phyloP scores from a whole-genome alignment of 345 rosid species.

The Bruguiera parviflora region DNA sequence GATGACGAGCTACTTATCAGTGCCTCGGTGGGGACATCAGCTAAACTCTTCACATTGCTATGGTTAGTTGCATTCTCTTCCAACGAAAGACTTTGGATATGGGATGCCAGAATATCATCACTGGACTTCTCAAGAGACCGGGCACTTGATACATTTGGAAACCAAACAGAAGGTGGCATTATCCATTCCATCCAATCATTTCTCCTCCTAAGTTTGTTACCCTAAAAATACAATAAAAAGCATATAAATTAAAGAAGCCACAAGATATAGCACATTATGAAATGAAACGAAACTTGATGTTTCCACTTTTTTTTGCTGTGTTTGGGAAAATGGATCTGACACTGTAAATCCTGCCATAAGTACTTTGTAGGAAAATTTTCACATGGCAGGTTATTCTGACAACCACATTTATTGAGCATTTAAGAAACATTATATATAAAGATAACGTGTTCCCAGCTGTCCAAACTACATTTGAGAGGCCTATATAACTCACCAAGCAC shows the following conservation, averaged over 20 bases:
- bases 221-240: constrained; percentile 36
- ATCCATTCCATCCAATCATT: constrained; percentile 64
- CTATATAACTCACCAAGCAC: no score
- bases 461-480: no score
- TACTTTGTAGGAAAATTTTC: no score
- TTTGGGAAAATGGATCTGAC: background rate
- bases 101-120: constrained; percentile 25
- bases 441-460: no score
- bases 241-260: constrained; percentile 1
- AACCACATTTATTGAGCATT: no score
- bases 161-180: constrained; percentile 38
- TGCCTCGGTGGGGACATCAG: constrained; percentile 10
- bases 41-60: constrained; percentile 3
- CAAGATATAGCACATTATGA: background rate
- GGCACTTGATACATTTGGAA: constrained; percentile 32
- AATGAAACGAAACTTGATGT: background rate
- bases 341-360: background rate
- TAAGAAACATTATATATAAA: no score
- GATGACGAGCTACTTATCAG: constrained; percentile 15
- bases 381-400: no score
- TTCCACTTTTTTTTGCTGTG: background rate
- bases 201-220: constrained; percentile 65
- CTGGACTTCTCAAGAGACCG: constrained; percentile 19
- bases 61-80: constrained; percentile 26
- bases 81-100: constrained; percentile 35